A percentile compares a stretch with the other conserved stretches of the same genome.
Conservation (phyloP, 2,329 filamentous ascomycete species). For the Sclerotinia spermophila region DNA sequence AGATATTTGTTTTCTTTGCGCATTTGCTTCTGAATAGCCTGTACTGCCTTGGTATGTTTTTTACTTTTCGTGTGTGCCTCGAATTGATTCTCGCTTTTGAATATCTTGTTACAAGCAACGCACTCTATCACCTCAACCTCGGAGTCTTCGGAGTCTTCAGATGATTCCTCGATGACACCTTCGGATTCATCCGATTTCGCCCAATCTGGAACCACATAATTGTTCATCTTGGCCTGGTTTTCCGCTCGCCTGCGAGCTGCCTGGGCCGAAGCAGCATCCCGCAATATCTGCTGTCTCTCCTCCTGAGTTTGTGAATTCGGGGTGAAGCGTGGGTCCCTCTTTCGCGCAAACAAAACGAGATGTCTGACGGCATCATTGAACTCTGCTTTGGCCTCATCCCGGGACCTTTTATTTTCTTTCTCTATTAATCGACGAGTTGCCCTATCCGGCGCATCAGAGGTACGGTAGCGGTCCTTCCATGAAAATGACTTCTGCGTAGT, state of each 20-base stretch:
- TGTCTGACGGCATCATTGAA: conserved; percentile 92
- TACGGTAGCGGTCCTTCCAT: conserved; percentile 83
- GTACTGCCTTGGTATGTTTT: conserved; percentile 85
- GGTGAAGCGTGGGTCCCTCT: conserved; percentile 82
- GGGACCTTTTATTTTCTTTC: conserved; percentile 83
- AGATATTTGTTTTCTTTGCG: conserved; percentile 68
- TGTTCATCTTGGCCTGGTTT: conserved; percentile 70
- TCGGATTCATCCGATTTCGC: conserved; percentile 56
- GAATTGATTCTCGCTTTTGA: conserved; percentile 89
- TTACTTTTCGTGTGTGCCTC: conserved; percentile 94
- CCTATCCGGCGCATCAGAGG: conserved; percentile 84
- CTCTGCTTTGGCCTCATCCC: conserved; percentile 78
- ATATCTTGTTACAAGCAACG: conserved; percentile 71
- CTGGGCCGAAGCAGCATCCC: conserved; percentile 77
- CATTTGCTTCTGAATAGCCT: conserved; percentile 79
- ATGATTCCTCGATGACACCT: conserved; percentile 51
- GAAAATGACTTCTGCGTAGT: conserved; percentile 79
- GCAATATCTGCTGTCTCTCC: conserved; percentile 73
- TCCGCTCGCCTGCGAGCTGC: conserved; percentile 78
- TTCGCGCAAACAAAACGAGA: conserved; percentile 82
- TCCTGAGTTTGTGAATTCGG: conserved; percentile 73
- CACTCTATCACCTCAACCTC: conserved; percentile 65
- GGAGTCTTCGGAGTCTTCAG: conserved; percentile 53
- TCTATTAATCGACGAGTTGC: conserved; percentile 81
- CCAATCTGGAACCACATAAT: conserved; percentile 70